Evolutionary conservation across 257 asterid species (phyloP), one percentile per base, ranked within the genome.

Genomic region (Scutellaria barbata): DNA sequence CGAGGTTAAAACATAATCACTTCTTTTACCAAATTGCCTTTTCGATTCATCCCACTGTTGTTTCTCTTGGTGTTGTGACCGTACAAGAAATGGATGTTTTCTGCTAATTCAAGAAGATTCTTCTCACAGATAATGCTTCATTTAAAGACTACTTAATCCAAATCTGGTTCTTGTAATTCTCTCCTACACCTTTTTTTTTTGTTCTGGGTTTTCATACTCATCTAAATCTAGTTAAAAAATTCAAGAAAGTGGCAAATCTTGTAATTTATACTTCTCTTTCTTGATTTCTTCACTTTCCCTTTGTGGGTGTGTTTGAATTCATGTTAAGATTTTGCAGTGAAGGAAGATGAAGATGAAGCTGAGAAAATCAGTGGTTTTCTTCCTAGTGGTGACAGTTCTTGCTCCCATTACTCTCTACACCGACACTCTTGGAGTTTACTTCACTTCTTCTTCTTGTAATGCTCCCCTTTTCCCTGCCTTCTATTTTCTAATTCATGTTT

Each of bases 331-430:
- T 65, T 64, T 59, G 8, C 43, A 61, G 42, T 61, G 66, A 64
- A 55, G n/a, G 22, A 41, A 60, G 63, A 75, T 79, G 86, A 83
- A 80, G 84, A 77, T 78, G 87, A 85, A 75, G 85, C 75, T 85
- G 22, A 81, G 89, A 71, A 86, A 81, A 54, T 79, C 88, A 9
- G 89, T 83, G 52, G 3, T 89, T 72, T 76, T 86, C 74, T 82
- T 89, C 74, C 85, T 92, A 66, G 61, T 85, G 55, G 77, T 87
- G n/a, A 83, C 95, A 13, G 88, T 92, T 82, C 72, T 87, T 72
- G 86, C 90, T 77, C 95, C 95, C 0, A 85, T 92, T 68, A 77
- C 87, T 65, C 96, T 87, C 70, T 87, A 83, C 75, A 86, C 93
- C 46, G 80, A 85, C 86, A 89, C 84, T 61, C 85, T 87, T 59